Evolutionary conservation across 2,329 filamentous ascomycete genomes (phyloP), one percentile per base, ranked within the genome.

Genomic region (Leptosphaerulina australis): DNA sequence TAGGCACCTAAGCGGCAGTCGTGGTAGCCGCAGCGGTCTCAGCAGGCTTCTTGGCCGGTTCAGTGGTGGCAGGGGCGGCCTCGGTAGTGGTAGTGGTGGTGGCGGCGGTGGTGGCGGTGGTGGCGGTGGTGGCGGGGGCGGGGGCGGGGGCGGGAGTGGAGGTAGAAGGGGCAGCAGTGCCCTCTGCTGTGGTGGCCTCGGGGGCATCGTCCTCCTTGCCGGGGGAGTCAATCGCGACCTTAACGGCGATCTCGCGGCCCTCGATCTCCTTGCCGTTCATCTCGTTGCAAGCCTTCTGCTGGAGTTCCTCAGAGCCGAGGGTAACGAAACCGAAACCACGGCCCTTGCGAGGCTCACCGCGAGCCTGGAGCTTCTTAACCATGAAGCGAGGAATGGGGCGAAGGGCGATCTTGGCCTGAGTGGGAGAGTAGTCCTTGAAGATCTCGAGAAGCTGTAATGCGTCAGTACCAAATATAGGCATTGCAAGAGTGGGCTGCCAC

Each of bases 201-300:
- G 79, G 75, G 64, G 81, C 88, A 70, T 88, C 85, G 74, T 97
- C 93, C 78, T 97, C 93, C 88, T 97, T 99, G 79, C 95, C 93
- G 60, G 94, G 94, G 83, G 91, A 97, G 82, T 99, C 94, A 72
- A 99, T 97, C 73, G 94, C 94, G 74, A 99, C 92, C 89, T 99
- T 99, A 84, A 99, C 94, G 61, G 94, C 94, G 67, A 99, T 99
- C 82, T 97, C 93, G 71, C 94, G 93, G 60, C 93, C 94, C 77
- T 97, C 94, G 64, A 99, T 94, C 76, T 96, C 90, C 86, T 96
- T 97, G 79, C 91, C 94, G 79, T 99, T 97, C 94, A 99, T 99
- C 83, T 99, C 94, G 44, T 80, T 74, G 62, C 97, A 95, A 62
- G 94, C 94, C 88, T 97, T 96, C 80, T 95, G 87, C 83, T 99